Conservation (phyloP, 805 yeast genomes). For the Lachancea lanzarotensis region DNA sequence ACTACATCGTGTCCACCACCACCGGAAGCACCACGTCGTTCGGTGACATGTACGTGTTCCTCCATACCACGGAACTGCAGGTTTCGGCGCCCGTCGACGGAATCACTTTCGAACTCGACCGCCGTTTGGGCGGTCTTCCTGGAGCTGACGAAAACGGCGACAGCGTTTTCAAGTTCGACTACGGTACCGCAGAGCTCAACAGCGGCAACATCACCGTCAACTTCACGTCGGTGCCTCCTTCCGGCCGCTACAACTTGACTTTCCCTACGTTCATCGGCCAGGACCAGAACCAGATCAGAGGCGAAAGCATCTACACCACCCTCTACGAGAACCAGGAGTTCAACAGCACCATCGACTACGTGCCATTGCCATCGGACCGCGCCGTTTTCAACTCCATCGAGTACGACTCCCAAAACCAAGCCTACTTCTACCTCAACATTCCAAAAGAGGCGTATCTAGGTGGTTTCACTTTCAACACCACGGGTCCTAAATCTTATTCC, state of each 20-base stretch:
- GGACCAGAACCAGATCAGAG: neutral
- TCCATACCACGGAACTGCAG: neutral
- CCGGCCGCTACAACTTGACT: conserved; percentile 5
- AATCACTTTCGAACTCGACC: neutral
- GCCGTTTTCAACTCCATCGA: neutral
- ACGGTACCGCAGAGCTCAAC: neutral
- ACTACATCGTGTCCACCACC: neutral
- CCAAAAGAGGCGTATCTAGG: conserved; percentile 38
- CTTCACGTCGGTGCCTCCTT: conserved; percentile 6
- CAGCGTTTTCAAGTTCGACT: neutral
- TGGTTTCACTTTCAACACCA: conserved; percentile 43
- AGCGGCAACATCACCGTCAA: conserved; percentile 9
- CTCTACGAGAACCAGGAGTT: conserved; percentile 7
- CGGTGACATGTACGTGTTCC: neutral
- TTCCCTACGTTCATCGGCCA: conserved; percentile 1
- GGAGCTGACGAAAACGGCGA: neutral
- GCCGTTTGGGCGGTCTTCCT: neutral
- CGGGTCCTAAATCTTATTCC: conserved; percentile 52
- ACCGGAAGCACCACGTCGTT: neutral
- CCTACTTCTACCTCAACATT: conserved; percentile 4
- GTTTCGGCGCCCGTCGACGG: neutral
- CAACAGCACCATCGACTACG: conserved; percentile 7
- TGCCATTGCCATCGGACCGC: conserved; percentile 5
- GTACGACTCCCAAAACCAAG: conserved; percentile 2
- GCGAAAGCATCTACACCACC: conserved; percentile 1